phyloP scores from a whole-genome alignment of 495 filamentous ascomycete genomes.

The Rostrohypoxylon terebratum region DNA sequence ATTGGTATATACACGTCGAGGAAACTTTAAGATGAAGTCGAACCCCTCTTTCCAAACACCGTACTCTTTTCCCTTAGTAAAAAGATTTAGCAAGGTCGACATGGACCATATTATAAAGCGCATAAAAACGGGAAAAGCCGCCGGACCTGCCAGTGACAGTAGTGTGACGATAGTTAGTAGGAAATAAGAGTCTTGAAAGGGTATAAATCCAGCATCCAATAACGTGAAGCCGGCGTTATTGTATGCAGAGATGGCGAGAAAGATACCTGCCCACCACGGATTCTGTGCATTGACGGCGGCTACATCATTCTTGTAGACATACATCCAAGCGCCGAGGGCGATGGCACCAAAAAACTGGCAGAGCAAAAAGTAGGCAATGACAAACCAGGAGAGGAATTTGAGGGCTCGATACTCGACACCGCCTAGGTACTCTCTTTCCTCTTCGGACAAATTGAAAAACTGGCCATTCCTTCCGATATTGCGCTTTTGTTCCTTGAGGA shows the following conservation, averaged over 20 bases:
- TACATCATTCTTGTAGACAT: slow-evolving; percentile 63
- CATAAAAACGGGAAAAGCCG: slow-evolving; percentile 74
- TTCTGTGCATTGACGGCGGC: slow-evolving; percentile 69
- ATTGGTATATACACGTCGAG: slow-evolving; percentile 78
- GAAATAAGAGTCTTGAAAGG: slow-evolving; percentile 70
- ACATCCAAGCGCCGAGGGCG: slow-evolving; percentile 73
- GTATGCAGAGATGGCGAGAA: slow-evolving; percentile 75
- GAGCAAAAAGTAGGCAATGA: slow-evolving; percentile 73
- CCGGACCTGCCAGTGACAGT: slow-evolving; percentile 81
- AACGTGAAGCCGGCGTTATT: slow-evolving; percentile 86
- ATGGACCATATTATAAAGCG: slow-evolving; percentile 76
- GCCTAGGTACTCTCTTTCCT: slow-evolving; percentile 73
- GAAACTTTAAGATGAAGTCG: slow-evolving; percentile 77
- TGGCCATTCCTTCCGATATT: slow-evolving; percentile 73
- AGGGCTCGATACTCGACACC: slow-evolving; percentile 79
- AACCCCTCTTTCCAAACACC: slow-evolving; percentile 64
- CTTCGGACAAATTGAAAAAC: slow-evolving; percentile 71
- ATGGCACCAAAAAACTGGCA: slow-evolving; percentile 74
- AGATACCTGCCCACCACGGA: slow-evolving; percentile 69
- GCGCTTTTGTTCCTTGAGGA: slow-evolving; percentile 44
- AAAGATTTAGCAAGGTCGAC: slow-evolving; percentile 51
- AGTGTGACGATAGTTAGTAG: slow-evolving; percentile 75
- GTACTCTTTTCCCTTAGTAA: slow-evolving; percentile 52
- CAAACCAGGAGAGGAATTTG: slow-evolving; percentile 70
- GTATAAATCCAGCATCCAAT: slow-evolving; percentile 77